A percentile compares a stretch with the other conserved stretches of the same genome.
phyloP scores from a whole-genome alignment of 2,329 filamentous ascomycete genomes.

The Cylindrodendrum hubeiense region DNA sequence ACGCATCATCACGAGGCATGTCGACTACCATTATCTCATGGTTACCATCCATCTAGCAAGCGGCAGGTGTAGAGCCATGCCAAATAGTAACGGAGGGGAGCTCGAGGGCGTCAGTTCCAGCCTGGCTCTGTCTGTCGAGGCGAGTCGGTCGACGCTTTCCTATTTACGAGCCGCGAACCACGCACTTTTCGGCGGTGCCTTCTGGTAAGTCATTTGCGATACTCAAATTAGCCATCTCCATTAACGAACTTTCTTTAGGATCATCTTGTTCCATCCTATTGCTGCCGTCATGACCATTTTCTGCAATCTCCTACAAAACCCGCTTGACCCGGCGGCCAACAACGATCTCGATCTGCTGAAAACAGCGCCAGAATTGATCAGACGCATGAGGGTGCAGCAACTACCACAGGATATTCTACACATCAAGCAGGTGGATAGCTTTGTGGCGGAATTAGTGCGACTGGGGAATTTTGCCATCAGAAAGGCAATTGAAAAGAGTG shows the following conservation, averaged over 20 bases:
- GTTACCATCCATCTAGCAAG: conserved; percentile 66
- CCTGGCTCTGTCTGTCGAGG: conserved; percentile 64
- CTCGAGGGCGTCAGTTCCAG: conserved; percentile 60
- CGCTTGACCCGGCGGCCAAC: conserved; percentile 54
- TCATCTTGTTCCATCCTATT: conserved; percentile 66
- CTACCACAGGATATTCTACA: conserved; percentile 52
- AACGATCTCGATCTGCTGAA: conserved; percentile 60
- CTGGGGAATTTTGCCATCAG: conserved; percentile 56
- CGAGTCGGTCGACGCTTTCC: conserved; percentile 64
- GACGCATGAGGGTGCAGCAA: conserved; percentile 47
- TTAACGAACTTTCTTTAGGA: conserved; percentile 49
- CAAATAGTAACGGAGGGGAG: background rate
- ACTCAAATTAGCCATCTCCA: background rate
- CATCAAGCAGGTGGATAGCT: conserved; percentile 54
- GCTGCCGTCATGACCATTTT: conserved; percentile 65
- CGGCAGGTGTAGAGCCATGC: conserved; percentile 54
- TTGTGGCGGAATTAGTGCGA: conserved; percentile 55
- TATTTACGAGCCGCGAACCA: conserved; percentile 57
- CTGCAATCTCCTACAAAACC: conserved; percentile 63
- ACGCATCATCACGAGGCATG: conserved; percentile 61
- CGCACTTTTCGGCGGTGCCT: conserved; percentile 57
- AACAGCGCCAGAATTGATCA: conserved; percentile 56
- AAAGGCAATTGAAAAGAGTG: conserved; percentile 30
- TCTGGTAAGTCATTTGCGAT: conserved; percentile 53
- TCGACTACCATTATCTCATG: conserved; percentile 67